A percentile compares a stretch with the other conserved stretches of the same genome.
Conservation (phyloP, 83 land plant species). For the Isoetes engelmannii region DNA sequence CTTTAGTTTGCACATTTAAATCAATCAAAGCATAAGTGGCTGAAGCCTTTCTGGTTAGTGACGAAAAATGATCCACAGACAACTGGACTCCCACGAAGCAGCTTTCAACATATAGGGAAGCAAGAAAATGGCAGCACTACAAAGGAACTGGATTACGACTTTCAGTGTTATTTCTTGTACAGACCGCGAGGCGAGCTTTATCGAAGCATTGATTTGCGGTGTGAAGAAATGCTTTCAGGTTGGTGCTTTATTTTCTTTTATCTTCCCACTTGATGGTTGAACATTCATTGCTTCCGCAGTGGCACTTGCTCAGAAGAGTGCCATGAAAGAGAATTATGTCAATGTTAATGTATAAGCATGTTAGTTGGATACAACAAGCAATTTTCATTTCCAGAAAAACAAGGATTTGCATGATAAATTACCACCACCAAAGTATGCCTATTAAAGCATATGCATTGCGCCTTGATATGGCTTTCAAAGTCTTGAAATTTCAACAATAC, state of each 20-base stretch:
- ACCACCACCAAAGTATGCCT: too few species aligned
- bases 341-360: too few species aligned
- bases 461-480: too few species aligned
- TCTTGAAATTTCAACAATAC: too few species aligned
- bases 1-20: neutral
- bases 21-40: conserved; percentile 20
- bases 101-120: neutral
- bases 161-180: conserved; percentile 71
- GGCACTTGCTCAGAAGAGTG: too few species aligned
- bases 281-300: neutral
- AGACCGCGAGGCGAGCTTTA: conserved; percentile 57
- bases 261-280: neutral
- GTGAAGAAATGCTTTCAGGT: conserved; percentile 92
- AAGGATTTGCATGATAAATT: too few species aligned
- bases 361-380: too few species aligned
- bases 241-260: neutral
- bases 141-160: conserved; percentile 73
- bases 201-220: conserved; percentile 66
- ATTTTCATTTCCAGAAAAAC: too few species aligned
- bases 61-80: conserved; percentile 1
- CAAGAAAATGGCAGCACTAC: neutral
- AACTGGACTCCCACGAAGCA: conserved; percentile 1
- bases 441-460: too few species aligned
- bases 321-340: too few species aligned
- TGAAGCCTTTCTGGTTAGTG: conserved; percentile 14